Conservation (phyloP, 2,329 filamentous ascomycete genomes). For the Cytospora schulzeri region DNA sequence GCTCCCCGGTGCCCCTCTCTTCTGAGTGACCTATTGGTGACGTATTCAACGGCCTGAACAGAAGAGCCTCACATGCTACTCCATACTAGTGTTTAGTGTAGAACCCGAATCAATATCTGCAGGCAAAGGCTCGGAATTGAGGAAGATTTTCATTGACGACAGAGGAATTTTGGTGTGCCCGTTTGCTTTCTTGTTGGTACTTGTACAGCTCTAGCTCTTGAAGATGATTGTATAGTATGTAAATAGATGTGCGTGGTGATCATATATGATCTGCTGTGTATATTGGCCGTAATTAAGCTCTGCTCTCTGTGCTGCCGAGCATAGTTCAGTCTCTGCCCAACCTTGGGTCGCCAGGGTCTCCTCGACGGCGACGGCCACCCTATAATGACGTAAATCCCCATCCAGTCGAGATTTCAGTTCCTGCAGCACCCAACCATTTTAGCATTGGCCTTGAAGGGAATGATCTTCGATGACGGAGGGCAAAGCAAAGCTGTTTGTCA, state of each 20-base stretch:
- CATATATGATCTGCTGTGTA: background rate
- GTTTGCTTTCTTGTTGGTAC: background rate
- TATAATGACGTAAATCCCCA: constrained; percentile 25
- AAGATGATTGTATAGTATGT: background rate
- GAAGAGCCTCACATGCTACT: constrained; percentile 10
- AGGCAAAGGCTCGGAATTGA: background rate
- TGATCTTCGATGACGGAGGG: constrained; percentile 27
- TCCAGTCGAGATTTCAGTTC: constrained; percentile 12
- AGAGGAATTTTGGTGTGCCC: background rate
- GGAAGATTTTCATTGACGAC: background rate
- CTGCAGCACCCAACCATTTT: constrained; percentile 16
- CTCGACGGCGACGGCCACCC: background rate
- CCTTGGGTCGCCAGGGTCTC: background rate
- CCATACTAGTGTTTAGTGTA: background rate
- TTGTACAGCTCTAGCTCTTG: background rate
- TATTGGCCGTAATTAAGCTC: background rate
- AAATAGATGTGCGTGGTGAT: background rate
- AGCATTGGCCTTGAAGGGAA: constrained; percentile 6
- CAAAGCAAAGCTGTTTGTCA: constrained; percentile 2
- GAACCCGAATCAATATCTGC: background rate
- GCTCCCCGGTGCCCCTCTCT: constrained; percentile 4
- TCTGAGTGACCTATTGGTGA: constrained; percentile 5
- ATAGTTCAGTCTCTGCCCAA: background rate
- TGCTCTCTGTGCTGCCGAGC: background rate
- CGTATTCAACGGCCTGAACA: constrained; percentile 15